Evolutionary conservation across 1,284 basidiomycete species (phyloP).

Genomic region (Boletus mariae): DNA sequence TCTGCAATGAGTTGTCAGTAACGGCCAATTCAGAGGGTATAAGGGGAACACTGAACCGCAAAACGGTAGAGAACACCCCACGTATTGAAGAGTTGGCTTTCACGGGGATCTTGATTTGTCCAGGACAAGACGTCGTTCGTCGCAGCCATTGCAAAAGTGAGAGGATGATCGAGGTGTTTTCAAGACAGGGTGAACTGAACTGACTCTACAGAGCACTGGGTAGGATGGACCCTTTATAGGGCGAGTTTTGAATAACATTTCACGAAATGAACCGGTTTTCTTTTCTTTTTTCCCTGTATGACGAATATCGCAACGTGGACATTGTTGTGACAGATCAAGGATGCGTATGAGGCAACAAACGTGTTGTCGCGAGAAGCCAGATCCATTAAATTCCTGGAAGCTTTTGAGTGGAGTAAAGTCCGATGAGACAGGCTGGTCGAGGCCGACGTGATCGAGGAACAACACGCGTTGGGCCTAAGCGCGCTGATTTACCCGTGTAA

Average conservation of each 20-base stretch:
- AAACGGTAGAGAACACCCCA: constrained; percentile 81
- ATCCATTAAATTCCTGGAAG: constrained; percentile 51
- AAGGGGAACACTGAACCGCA: constrained; percentile 45
- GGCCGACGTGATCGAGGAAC: constrained; percentile 59
- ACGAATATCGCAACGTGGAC: constrained; percentile 72
- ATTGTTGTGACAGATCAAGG: constrained; percentile 61
- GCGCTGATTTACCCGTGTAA: constrained; percentile 42
- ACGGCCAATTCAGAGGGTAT: constrained; percentile 9
- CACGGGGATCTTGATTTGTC: constrained; percentile 80
- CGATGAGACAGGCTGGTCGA: constrained; percentile 47
- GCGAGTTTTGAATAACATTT: constrained; percentile 36
- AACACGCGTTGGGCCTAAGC: constrained; percentile 58
- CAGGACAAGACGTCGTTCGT: constrained; percentile 74
- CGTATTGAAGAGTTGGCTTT: constrained; percentile 75
- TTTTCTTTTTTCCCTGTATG: constrained; percentile 46
- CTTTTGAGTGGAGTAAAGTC: constrained; percentile 67
- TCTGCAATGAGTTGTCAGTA: constrained; percentile 42
- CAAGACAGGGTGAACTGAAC: constrained; percentile 24
- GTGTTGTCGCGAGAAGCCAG: constrained; percentile 64
- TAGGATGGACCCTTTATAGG: constrained; percentile 42
- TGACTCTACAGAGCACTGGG: constrained; percentile 23
- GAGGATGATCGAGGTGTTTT: constrained; percentile 18
- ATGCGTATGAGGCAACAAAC: constrained; percentile 62
- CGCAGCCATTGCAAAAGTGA: constrained; percentile 42
- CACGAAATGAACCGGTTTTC: constrained; percentile 37